Evolutionary conservation across 306 rosid species (phyloP).

Genomic region (Rubus idaeus): DNA sequence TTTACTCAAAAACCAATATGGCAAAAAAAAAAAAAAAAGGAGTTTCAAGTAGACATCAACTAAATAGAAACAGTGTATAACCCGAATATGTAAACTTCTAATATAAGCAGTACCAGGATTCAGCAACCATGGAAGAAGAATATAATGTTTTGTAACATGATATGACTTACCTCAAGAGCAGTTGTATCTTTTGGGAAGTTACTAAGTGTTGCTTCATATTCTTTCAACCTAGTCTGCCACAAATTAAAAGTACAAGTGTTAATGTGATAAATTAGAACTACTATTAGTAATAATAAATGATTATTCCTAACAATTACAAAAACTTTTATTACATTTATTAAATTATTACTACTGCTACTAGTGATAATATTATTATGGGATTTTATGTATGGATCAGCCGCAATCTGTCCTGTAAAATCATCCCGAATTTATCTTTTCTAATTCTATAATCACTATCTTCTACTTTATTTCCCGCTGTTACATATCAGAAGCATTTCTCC

Average conservation of each 20-base stretch:
- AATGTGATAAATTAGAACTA: neutral
- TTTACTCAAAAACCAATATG: neutral
- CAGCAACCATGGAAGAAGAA: constrained; percentile 30
- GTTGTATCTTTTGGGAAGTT: constrained; percentile 73
- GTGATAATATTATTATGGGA: neutral
- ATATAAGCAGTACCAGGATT: constrained; percentile 17
- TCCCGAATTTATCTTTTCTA: neutral
- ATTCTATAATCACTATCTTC: neutral
- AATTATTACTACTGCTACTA: neutral
- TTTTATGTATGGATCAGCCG: neutral
- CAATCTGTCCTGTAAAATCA: neutral
- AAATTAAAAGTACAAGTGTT: constrained; percentile 21
- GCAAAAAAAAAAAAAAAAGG: neutral
- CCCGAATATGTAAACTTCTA: neutral
- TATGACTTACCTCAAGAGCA: constrained; percentile 82
- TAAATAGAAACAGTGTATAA: neutral
- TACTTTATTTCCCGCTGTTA: neutral
- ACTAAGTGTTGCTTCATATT: constrained; percentile 61
- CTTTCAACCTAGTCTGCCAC: constrained; percentile 77
- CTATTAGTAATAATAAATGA: neutral
- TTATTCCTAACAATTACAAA: neutral
- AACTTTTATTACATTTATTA: neutral
- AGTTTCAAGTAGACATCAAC: neutral
- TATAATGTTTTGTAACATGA: neutral
- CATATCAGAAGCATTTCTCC: neutral